Evolutionary conservation across 2,329 filamentous ascomycete species (phyloP).

Genomic region (Cercospora sp.): DNA sequence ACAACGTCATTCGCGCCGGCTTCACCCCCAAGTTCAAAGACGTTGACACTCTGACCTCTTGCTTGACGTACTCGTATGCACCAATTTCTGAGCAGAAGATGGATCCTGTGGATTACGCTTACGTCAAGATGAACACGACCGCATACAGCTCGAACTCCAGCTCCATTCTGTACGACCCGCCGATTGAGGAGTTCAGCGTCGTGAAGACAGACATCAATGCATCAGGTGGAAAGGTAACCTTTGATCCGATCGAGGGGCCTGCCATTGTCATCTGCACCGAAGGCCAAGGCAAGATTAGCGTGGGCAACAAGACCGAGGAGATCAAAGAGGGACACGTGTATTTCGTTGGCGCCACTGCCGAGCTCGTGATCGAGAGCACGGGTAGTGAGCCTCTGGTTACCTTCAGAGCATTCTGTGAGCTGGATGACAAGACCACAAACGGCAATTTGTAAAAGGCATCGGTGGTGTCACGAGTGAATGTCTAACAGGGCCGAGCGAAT

Average conservation of each 20-base stretch:
- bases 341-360: slow-evolving; percentile 80
- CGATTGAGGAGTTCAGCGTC: slow-evolving; percentile 94
- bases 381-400: slow-evolving; percentile 73
- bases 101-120: slow-evolving; percentile 79
- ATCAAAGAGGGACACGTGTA: slow-evolving; percentile 54
- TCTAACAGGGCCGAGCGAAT: neutral
- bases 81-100: slow-evolving; percentile 96
- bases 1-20: slow-evolving; percentile 95
- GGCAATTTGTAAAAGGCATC: slow-evolving; percentile 21
- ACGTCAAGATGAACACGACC: slow-evolving; percentile 74
- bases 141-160: slow-evolving; percentile 77
- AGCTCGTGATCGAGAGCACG: slow-evolving; percentile 71
- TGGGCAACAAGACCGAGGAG: slow-evolving; percentile 77
- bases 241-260: slow-evolving; percentile 82
- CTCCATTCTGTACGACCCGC: slow-evolving; percentile 81
- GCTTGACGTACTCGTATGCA: slow-evolving; percentile 94
- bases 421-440: slow-evolving; percentile 21
- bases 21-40: slow-evolving; percentile 99
- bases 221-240: slow-evolving; percentile 76
- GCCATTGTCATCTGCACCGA: slow-evolving; percentile 90
- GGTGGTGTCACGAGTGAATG: neutral
- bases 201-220: slow-evolving; percentile 73
- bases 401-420: slow-evolving; percentile 65
- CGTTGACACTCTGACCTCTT: slow-evolving; percentile 79
- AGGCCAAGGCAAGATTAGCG: slow-evolving; percentile 78